Evolutionary conservation across 108 stramenopile genomes (phyloP).

Genomic region (Aurantiochytrium sp.): DNA sequence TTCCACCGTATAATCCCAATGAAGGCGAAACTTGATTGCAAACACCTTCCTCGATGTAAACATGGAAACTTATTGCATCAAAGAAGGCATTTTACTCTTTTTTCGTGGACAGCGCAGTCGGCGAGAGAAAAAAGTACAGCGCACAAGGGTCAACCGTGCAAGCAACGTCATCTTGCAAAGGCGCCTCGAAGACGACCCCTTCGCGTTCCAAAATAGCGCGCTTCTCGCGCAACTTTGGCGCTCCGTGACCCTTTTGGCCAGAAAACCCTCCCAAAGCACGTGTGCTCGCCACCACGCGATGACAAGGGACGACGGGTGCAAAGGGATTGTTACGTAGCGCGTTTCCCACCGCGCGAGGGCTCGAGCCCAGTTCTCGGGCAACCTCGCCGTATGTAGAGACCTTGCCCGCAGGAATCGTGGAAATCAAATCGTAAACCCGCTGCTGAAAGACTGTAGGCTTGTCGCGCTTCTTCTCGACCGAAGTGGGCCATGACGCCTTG

Average conservation of each 20-base stretch:
- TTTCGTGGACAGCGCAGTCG: no score
- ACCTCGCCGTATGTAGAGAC: constrained; percentile 10
- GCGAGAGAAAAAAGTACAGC: background rate
- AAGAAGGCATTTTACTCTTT: no score
- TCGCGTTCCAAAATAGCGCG: background rate
- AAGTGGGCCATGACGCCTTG: background rate
- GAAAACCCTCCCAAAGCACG: background rate
- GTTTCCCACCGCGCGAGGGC: background rate
- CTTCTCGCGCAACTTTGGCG: background rate
- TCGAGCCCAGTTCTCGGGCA: background rate
- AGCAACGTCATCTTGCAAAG: background rate
- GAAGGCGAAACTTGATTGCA: no score
- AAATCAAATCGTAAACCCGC: background rate
- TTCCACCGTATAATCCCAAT: no score
- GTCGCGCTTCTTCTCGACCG: background rate
- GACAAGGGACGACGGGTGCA: background rate
- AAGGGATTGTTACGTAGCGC: constrained; percentile 2
- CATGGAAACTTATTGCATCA: no score
- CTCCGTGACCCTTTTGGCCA: background rate
- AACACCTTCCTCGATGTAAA: no score
- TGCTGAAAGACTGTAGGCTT: background rate
- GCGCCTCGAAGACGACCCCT: background rate
- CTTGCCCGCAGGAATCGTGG: background rate
- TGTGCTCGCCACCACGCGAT: constrained; percentile 1
- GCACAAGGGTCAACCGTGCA: background rate